phyloP scores from a whole-genome alignment of 805 yeast genomes.

The Groenewaldozyma salmanticensis region DNA sequence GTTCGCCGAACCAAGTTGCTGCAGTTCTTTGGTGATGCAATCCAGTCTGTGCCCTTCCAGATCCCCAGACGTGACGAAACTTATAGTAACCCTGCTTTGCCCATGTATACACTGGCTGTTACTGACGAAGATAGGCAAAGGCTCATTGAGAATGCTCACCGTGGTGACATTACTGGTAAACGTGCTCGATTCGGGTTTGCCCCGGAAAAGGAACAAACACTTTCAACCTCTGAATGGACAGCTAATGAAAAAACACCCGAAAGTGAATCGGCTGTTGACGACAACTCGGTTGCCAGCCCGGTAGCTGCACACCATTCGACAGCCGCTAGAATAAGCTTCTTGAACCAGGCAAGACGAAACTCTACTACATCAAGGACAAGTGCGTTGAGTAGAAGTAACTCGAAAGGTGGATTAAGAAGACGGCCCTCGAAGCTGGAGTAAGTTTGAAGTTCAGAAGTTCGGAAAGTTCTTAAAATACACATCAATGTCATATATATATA shows the following conservation, averaged over 20 bases:
- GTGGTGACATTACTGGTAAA: not conserved
- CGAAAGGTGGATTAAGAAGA: not conserved
- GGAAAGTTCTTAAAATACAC: not conserved
- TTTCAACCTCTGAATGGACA: no score
- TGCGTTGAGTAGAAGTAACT: not conserved
- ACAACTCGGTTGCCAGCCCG: no score
- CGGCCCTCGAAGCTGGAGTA: not conserved
- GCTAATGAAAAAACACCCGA: no score
- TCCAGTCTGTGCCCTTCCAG: constrained; percentile 27
- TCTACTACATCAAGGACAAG: no score
- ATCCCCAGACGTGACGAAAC: constrained; percentile 28
- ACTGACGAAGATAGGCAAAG: constrained; percentile 2
- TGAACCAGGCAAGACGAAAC: no score
- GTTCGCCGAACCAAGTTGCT: constrained; percentile 23
- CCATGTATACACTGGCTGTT: constrained; percentile 14
- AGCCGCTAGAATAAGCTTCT: no score
- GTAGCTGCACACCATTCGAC: no score
- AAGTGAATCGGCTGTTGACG: no score
- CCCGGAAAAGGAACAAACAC: no score
- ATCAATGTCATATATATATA: no score
- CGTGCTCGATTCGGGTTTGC: not conserved
- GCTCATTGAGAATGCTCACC: not conserved
- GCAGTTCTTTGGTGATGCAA: constrained; percentile 24
- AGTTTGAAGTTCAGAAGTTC: not conserved
- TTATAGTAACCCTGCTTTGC: constrained; percentile 26